Conservation (phyloP, 768 basidiomycete species). For the Mycena sanguinolenta region DNA sequence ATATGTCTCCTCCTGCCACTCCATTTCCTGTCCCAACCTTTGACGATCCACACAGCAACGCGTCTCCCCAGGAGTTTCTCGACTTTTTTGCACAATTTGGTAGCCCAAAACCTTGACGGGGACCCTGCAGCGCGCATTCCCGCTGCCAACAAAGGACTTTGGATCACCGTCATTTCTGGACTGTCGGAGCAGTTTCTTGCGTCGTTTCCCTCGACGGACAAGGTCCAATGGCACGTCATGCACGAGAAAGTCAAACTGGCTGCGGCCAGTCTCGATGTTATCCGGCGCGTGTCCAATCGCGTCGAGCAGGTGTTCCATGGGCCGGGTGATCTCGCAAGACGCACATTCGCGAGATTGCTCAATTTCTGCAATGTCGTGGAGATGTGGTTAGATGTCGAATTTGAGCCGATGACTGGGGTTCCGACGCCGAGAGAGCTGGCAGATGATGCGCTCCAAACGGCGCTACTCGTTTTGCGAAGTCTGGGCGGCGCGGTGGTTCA, state of each 20-base stretch:
- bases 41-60: conserved; percentile 45
- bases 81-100: conserved; percentile 58
- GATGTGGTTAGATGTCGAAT: conserved; percentile 67
- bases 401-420: conserved; percentile 52
- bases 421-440: conserved; percentile 64
- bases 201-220: conserved; percentile 67
- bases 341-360: conserved; percentile 64
- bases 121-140: conserved; percentile 46
- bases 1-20: conserved; percentile 40
- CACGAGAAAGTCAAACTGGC: conserved; percentile 71
- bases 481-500: conserved; percentile 56
- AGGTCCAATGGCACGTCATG: conserved; percentile 64
- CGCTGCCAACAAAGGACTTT: conserved; percentile 55
- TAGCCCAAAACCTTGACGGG: conserved; percentile 51
- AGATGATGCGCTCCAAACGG: conserved; percentile 58
- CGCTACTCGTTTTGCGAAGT: conserved; percentile 60
- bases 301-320: conserved; percentile 65
- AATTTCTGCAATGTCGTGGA: conserved; percentile 70
- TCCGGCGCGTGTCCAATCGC: conserved; percentile 63
- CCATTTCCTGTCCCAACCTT: conserved; percentile 49
- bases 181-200: conserved; percentile 67
- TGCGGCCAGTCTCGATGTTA: conserved; percentile 66
- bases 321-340: conserved; percentile 60
- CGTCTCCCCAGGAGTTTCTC: conserved; percentile 54
- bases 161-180: conserved; percentile 64